A percentile compares a stretch with the other conserved stretches of the same genome.
Conservation (phyloP, 495 filamentous ascomycete species). For the Talaromyces ruber region DNA sequence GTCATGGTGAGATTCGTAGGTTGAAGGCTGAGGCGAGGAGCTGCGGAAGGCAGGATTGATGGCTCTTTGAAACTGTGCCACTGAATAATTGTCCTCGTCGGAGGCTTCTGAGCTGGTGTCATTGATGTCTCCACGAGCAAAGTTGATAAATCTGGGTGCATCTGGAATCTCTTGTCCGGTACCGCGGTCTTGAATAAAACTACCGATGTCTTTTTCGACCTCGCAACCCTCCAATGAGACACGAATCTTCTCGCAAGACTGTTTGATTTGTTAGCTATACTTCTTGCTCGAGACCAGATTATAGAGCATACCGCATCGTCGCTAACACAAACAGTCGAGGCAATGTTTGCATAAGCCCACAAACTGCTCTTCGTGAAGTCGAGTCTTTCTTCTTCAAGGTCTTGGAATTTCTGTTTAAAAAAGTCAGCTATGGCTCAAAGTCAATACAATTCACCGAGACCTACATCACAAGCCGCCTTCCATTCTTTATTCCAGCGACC, state of each 20-base stretch:
- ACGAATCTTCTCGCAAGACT: conserved; percentile 94
- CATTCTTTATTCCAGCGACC: conserved; percentile 95
- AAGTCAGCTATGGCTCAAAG: background rate
- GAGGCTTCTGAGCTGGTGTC: conserved; percentile 76
- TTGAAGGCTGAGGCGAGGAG: conserved; percentile 81
- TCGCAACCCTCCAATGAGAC: conserved; percentile 91
- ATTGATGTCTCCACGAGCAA: conserved; percentile 81
- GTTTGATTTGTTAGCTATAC: conserved; percentile 12
- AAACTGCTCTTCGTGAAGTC: conserved; percentile 96
- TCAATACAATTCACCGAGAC: conserved; percentile 8
- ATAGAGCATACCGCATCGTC: conserved; percentile 68
- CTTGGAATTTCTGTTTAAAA: conserved; percentile 84
- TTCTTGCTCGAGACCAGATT: background rate
- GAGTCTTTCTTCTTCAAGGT: conserved; percentile 93
- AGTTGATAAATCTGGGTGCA: conserved; percentile 97
- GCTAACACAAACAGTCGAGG: conserved; percentile 97
- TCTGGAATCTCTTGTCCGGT: conserved; percentile 98
- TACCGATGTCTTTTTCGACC: conserved; percentile 87
- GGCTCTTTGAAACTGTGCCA: conserved; percentile 88
- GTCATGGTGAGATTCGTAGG: conserved; percentile 84
- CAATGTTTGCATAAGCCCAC: conserved; percentile 95
- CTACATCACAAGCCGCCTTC: conserved; percentile 87
- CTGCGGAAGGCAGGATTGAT: conserved; percentile 93
- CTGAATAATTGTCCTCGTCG: conserved; percentile 77
- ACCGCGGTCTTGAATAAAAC: conserved; percentile 81